phyloP scores from a whole-genome alignment of 192 early-diverging fungal species.

The Podila clonocystis region DNA sequence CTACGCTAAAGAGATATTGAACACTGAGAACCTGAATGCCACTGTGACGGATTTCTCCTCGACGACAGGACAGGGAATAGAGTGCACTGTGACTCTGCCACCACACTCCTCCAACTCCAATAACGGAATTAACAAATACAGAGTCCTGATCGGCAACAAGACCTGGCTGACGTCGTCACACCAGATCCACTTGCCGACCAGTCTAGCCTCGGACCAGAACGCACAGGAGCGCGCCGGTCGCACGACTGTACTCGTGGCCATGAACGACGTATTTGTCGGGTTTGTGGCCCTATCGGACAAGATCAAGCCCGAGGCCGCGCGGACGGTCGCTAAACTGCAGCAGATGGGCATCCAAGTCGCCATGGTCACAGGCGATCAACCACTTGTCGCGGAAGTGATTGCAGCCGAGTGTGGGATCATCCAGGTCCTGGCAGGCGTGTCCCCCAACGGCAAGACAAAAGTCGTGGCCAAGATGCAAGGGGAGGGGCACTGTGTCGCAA shows the following conservation, averaged over 20 bases:
- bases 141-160: constrained; percentile 81
- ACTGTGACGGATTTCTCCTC: constrained; percentile 69
- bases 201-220: constrained; percentile 45
- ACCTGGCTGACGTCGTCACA: constrained; percentile 62
- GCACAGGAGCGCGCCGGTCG: constrained; percentile 75
- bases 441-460: constrained; percentile 88
- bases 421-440: constrained; percentile 91
- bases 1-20: constrained; percentile 62
- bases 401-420: constrained; percentile 85
- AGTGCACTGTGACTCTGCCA: constrained; percentile 60
- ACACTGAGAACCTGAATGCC: constrained; percentile 50
- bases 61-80: constrained; percentile 76
- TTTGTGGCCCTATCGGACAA: constrained; percentile 85
- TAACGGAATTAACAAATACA: background rate
- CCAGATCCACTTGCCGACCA: constrained; percentile 56
- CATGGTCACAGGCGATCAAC: constrained; percentile 97
- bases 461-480: constrained; percentile 79
- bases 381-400: constrained; percentile 82
- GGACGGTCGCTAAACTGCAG: constrained; percentile 75
- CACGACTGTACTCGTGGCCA: constrained; percentile 84
- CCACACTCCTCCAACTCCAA: background rate
- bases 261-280: constrained; percentile 68
- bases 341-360: constrained; percentile 79
- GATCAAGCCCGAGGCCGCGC: constrained; percentile 80
- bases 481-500: constrained; percentile 68